These are phyloP conservation scores for Senecio squalidus DNA, from an alignment of 140 eudicot species.

Conservation along the genomic window DNA sequence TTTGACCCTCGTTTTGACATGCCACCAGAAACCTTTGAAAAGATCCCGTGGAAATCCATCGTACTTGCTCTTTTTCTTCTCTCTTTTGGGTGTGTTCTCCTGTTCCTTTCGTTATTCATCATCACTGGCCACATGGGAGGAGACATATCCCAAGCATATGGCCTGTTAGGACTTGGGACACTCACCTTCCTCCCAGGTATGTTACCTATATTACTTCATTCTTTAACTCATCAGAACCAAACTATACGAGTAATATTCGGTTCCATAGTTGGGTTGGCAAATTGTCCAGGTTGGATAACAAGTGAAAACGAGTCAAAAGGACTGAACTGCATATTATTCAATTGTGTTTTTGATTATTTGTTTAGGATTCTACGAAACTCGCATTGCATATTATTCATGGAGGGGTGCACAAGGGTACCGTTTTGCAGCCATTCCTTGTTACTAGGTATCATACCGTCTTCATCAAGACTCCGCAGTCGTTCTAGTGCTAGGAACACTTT, in stretches of 20 bases:
- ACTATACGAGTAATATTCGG: too few species aligned
- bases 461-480: neutral
- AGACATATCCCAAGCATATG: constrained; percentile 71
- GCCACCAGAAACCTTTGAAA: constrained; percentile 43
- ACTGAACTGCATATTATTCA: too few species aligned
- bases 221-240: too few species aligned
- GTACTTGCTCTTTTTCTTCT: constrained; percentile 70
- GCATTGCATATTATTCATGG: constrained; percentile 79
- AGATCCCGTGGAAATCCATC: constrained; percentile 76
- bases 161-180: constrained; percentile 72
- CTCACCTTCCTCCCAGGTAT: constrained; percentile 78
- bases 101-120: constrained; percentile 55
- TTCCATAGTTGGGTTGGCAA: neutral
- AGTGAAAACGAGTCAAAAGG: too few species aligned
- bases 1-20: constrained; percentile 76
- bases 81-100: constrained; percentile 53
- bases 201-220: constrained; percentile 7
- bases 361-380: constrained; percentile 51
- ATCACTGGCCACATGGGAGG: constrained; percentile 86
- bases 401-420: constrained; percentile 89
- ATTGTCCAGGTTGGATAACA: too few species aligned
- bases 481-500: neutral
- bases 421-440: constrained; percentile 75
- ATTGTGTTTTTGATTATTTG: too few species aligned
- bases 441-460: constrained; percentile 26